phyloP scores from a whole-genome alignment of 1,284 basidiomycete genomes.

The Cystobasidiaceae sp. region DNA sequence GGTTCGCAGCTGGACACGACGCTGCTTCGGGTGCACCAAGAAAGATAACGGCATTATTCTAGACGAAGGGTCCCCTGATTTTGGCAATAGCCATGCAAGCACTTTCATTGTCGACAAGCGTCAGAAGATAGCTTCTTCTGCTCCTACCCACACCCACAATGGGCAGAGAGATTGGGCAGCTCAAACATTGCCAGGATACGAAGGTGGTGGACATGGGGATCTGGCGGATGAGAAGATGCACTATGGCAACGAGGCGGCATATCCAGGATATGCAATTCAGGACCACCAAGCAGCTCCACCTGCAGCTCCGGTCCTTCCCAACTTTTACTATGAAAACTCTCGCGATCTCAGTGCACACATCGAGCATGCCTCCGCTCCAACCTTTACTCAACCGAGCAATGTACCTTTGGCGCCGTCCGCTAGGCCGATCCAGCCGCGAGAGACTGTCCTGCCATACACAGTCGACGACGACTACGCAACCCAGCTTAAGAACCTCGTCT shows the following conservation, averaged over 20 bases:
- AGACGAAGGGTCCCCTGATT: neutral
- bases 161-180: neutral
- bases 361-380: too few species aligned
- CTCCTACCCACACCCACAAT: too few species aligned
- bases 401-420: too few species aligned
- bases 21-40: neutral
- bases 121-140: too few species aligned
- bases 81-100: slow-evolving; percentile 2
- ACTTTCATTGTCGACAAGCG: slow-evolving; percentile 8
- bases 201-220: neutral
- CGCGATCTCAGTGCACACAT: too few species aligned
- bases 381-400: too few species aligned
- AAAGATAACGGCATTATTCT: neutral
- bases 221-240: neutral
- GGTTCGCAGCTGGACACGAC: neutral
- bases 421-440: too few species aligned
- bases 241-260: too few species aligned
- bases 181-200: neutral
- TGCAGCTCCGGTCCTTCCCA: too few species aligned
- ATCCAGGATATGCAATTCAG: neutral
- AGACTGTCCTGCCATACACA: slow-evolving; percentile 26
- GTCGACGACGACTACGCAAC: slow-evolving; percentile 11
- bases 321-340: too few species aligned
- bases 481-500: neutral
- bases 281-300: too few species aligned